Evolutionary conservation across 2,329 filamentous ascomycete genomes (phyloP).

Genomic region (Rhexocercosporidium sp.): DNA sequence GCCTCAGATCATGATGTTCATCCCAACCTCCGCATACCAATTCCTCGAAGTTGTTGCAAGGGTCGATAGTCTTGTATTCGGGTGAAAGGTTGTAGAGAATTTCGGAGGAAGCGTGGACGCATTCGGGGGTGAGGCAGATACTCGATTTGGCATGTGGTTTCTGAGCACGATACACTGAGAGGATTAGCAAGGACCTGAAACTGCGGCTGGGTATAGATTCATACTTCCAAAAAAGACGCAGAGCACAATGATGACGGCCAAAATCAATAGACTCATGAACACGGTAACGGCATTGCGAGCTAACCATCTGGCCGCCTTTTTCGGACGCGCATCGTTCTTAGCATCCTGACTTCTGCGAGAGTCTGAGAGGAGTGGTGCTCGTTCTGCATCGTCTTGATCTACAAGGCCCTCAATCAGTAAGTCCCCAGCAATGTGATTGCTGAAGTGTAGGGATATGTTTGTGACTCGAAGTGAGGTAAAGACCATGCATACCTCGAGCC

Average conservation of each 20-base stretch:
- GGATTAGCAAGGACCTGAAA: neutral
- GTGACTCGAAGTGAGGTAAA: neutral
- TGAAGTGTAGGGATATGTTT: neutral
- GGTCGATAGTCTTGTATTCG: conserved; percentile 66
- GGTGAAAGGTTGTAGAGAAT: conserved; percentile 67
- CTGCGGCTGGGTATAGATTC: neutral
- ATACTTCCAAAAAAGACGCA: conserved; percentile 36
- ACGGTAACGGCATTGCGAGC: conserved; percentile 35
- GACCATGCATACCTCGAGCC: conserved; percentile 9
- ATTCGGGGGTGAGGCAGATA: conserved; percentile 62
- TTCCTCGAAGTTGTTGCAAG: conserved; percentile 72
- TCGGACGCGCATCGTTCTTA: conserved; percentile 10
- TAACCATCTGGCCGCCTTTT: conserved; percentile 29
- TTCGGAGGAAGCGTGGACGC: conserved; percentile 66
- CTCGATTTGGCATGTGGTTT: conserved; percentile 24
- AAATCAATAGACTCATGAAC: conserved; percentile 33
- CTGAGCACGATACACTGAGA: conserved; percentile 25
- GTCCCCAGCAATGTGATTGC: neutral
- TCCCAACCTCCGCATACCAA: conserved; percentile 72
- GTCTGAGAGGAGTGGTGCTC: conserved; percentile 33
- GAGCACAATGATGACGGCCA: conserved; percentile 37
- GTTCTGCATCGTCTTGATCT: conserved; percentile 25
- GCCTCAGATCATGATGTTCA: conserved; percentile 65
- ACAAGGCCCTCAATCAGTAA: neutral
- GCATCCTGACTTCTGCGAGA: conserved; percentile 16